These are phyloP conservation scores for Kazachstania martiniae DNA, from an alignment of 805 yeast species.

Conservation along the genomic window DNA sequence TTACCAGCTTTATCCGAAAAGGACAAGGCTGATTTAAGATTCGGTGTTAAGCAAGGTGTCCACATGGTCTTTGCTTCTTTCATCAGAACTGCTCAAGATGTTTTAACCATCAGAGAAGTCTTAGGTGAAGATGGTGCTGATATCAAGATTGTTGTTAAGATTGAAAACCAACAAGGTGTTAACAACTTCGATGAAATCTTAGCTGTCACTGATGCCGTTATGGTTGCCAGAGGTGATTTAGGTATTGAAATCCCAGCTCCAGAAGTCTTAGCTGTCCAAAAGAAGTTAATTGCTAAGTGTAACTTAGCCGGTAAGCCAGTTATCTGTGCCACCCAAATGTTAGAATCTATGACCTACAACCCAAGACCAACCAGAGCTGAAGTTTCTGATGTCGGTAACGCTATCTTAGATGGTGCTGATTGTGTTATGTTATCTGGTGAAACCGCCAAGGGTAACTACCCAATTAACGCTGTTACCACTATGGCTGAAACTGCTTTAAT, in stretches of 20 bases:
- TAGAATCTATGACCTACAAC: conserved; percentile 98
- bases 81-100: conserved; percentile 90
- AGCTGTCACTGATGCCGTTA: conserved; percentile 93
- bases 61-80: conserved; percentile 98
- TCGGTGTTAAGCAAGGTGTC: conserved; percentile 95
- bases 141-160: conserved; percentile 93
- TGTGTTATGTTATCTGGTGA: conserved; percentile 99
- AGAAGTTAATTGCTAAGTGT: conserved; percentile 97
- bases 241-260: conserved; percentile 99
- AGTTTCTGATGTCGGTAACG: conserved; percentile 98
- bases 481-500: conserved; percentile 96
- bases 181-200: conserved; percentile 97
- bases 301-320: conserved; percentile 99
- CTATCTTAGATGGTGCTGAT: conserved; percentile 98
- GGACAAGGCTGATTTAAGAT: conserved; percentile 83
- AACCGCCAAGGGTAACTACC: conserved; percentile 99
- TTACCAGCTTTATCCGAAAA: conserved; percentile 96
- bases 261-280: conserved; percentile 96
- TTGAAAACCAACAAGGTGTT: conserved; percentile 99
- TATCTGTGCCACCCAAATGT: conserved; percentile 99
- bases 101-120: conserved; percentile 81
- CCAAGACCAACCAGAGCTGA: conserved; percentile 99
- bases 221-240: conserved; percentile 99
- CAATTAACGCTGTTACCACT: conserved; percentile 94
- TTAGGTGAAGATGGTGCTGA: conserved; percentile 95